Conservation (phyloP, 805 yeast genomes). For the Pichia heedii region DNA sequence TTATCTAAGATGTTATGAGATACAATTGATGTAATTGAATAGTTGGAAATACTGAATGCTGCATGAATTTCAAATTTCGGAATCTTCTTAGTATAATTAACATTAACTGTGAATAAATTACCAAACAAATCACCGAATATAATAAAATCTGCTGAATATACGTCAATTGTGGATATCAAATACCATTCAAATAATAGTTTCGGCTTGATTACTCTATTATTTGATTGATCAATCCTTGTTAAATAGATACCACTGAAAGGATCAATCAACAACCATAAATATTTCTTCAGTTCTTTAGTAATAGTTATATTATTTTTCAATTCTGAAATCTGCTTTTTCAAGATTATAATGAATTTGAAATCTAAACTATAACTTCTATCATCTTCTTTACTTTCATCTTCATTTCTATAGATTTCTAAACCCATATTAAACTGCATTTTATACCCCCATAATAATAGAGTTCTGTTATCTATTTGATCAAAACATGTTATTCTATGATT, state of each 20-base stretch:
- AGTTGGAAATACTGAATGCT: slow-evolving; percentile 3
- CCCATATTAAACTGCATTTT: not conserved
- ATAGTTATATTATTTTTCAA: not conserved
- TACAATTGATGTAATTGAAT: slow-evolving; percentile 7
- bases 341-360: not conserved
- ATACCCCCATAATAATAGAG: slow-evolving; percentile 12
- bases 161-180: slow-evolving; percentile 8
- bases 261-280: slow-evolving; percentile 14
- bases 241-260: slow-evolving; percentile 17
- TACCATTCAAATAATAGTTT: slow-evolving; percentile 1
- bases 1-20: too few species aligned
- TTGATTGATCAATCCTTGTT: slow-evolving; percentile 5
- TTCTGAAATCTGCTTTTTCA: too few species aligned
- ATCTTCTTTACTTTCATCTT: not conserved
- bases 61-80: not conserved
- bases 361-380: too few species aligned
- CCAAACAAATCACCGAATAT: slow-evolving; percentile 21
- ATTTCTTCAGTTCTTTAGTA: not conserved
- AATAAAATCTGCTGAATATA: slow-evolving; percentile 11
- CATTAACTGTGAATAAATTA: slow-evolving; percentile 13
- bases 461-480: slow-evolving; percentile 1
- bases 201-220: not conserved
- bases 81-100: not conserved
- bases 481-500: slow-evolving; percentile 5
- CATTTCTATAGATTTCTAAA: slow-evolving; percentile 7